Percentiles rank a stretch among this genome's conserved stretches.
phyloP scores from a whole-genome alignment of 805 yeast genomes.

The Spathaspora passalidarum region DNA sequence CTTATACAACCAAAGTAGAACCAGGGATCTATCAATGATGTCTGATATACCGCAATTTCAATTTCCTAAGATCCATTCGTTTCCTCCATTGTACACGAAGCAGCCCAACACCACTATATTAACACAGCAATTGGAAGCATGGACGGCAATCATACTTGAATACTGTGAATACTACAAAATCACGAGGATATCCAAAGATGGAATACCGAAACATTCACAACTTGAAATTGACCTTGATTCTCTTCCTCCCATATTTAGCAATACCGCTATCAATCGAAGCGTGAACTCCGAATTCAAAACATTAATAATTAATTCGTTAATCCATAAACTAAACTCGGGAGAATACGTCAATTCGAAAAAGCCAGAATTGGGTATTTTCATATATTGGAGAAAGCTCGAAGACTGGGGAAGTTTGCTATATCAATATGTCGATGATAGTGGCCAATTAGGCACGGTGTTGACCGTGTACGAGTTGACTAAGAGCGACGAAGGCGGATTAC shows the following conservation, averaged over 20 bases:
- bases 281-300: slow-evolving; percentile 53
- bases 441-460: slow-evolving; percentile 72
- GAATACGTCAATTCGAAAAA: slow-evolving; percentile 48
- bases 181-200: slow-evolving; percentile 25
- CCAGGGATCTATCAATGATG: too few relatives aligned
- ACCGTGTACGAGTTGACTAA: slow-evolving; percentile 78
- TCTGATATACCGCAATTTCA: slow-evolving; percentile 15
- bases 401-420: slow-evolving; percentile 38
- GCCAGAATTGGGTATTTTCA: slow-evolving; percentile 65
- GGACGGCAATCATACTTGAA: slow-evolving; percentile 64
- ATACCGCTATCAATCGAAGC: slow-evolving; percentile 48
- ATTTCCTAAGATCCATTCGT: slow-evolving; percentile 47
- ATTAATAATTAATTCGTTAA: slow-evolving; percentile 57
- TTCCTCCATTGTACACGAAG: slow-evolving; percentile 89
- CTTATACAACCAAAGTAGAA: too few relatives aligned
- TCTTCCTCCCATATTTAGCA: slow-evolving; percentile 46
- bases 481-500: slow-evolving; percentile 49
- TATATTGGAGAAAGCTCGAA: slow-evolving; percentile 56
- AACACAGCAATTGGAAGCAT: slow-evolving; percentile 71
- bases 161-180: slow-evolving; percentile 57
- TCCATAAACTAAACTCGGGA: slow-evolving; percentile 49
- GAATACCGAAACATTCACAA: slow-evolving; percentile 29
- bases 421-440: slow-evolving; percentile 56
- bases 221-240: slow-evolving; percentile 13
- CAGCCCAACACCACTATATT: slow-evolving; percentile 83